Conservation (phyloP, 805 yeast species). For the Lachancea thermotolerans region DNA sequence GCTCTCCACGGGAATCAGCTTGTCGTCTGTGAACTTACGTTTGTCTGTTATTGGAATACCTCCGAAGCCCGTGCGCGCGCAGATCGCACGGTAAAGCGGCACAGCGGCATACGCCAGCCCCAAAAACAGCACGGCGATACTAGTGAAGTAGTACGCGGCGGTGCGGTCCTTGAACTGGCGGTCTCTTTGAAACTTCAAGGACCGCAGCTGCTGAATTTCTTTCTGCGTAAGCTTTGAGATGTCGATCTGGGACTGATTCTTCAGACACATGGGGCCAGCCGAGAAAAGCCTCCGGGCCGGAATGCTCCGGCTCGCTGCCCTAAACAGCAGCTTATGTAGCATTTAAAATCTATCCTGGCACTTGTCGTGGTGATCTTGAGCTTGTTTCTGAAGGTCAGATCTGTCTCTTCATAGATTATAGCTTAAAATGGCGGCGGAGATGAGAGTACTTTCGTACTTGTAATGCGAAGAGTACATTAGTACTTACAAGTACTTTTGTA, state of each 20-base stretch:
- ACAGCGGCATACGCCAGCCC: constrained; percentile 86
- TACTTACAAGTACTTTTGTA: too few relatives aligned
- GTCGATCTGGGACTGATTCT: constrained; percentile 8
- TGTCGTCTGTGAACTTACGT: constrained; percentile 75
- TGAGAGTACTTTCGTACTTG: too few relatives aligned
- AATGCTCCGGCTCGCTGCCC: constrained; percentile 5
- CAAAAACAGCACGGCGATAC: constrained; percentile 62
- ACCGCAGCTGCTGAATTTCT: constrained; percentile 21
- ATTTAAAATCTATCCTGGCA: neutral
- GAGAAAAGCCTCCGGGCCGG: constrained; percentile 1
- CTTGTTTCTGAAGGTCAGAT: too few relatives aligned
- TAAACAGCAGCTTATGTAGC: constrained; percentile 3
- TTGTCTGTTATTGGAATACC: constrained; percentile 90
- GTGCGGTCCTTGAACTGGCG: constrained; percentile 40
- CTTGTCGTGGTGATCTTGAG: too few relatives aligned
- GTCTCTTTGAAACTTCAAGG: constrained; percentile 17
- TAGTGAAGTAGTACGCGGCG: constrained; percentile 56
- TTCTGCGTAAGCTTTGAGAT: constrained; percentile 22
- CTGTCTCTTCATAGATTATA: too few relatives aligned
- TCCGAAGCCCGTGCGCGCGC: constrained; percentile 94
- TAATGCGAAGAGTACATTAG: too few relatives aligned
- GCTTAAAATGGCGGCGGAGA: too few relatives aligned
- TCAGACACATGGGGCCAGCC: neutral
- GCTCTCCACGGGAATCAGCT: constrained; percentile 79
- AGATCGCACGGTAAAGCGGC: constrained; percentile 83